phyloP scores from a whole-genome alignment of 2,329 filamentous ascomycete species.

The Aschersonia sp. region DNA sequence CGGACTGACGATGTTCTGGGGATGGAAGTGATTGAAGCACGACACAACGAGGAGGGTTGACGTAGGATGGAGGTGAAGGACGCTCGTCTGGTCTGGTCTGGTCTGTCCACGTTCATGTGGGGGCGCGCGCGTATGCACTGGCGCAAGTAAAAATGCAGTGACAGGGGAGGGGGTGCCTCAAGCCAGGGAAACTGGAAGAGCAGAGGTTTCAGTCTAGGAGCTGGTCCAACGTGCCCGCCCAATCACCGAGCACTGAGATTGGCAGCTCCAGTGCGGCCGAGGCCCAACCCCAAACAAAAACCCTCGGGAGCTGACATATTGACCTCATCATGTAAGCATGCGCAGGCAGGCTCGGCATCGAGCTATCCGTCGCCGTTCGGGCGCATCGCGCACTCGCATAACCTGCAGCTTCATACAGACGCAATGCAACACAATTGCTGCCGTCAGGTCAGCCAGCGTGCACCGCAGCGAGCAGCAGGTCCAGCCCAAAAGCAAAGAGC shows the following conservation, averaged over 20 bases:
- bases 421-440: neutral
- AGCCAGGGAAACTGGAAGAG: too few species aligned
- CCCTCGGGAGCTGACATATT: neutral
- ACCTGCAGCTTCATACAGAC: neutral
- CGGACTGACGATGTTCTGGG: conserved; percentile 2
- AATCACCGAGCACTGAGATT: too few species aligned
- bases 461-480: too few species aligned
- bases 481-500: too few species aligned
- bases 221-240: too few species aligned
- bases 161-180: neutral
- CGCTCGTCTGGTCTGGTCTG: neutral
- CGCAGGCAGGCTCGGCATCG: neutral
- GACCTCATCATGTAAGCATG: neutral
- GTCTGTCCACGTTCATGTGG: neutral
- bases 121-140: neutral
- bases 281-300: too few species aligned
- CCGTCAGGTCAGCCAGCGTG: too few species aligned
- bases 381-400: neutral
- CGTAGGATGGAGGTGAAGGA: neutral
- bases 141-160: neutral
- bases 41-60: neutral
- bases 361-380: neutral
- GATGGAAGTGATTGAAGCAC: conserved; percentile 1
- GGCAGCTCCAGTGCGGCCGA: too few species aligned
- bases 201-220: too few species aligned